phyloP scores from a whole-genome alignment of 2,329 filamentous ascomycete genomes.

The Geosmithia flava region DNA sequence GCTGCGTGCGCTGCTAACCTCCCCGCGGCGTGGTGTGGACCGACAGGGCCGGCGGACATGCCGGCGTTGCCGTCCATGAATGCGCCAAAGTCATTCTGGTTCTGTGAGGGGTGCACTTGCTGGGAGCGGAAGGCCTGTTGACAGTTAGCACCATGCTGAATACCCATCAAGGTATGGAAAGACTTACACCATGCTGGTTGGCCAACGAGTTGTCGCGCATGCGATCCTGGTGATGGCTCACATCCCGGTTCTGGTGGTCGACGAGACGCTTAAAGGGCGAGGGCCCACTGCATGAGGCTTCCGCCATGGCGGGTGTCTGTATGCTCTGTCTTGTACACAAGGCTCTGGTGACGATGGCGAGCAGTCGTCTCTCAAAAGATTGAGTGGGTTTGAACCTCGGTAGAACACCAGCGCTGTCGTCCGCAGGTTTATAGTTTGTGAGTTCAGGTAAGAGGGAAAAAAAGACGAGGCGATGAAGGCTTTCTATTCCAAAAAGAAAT shows the following conservation, averaged over 20 bases:
- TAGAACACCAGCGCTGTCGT: neutral
- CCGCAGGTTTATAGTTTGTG: neutral
- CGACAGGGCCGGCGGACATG: conserved; percentile 14
- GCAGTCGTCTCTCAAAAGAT: too few species aligned
- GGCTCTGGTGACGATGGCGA: neutral
- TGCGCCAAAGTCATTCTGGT: conserved; percentile 18
- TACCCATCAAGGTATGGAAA: neutral
- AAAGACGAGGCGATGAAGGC: neutral
- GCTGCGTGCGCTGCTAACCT: conserved; percentile 20
- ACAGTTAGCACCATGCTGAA: neutral
- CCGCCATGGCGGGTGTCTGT: conserved; percentile 18
- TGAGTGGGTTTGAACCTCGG: neutral
- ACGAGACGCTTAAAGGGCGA: conserved; percentile 29
- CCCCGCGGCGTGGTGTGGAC: conserved; percentile 19
- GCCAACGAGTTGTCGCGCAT: conserved; percentile 16
- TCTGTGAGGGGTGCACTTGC: conserved; percentile 12
- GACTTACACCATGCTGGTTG: conserved; percentile 16
- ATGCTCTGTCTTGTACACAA: neutral
- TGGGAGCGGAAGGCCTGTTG: conserved; percentile 20
- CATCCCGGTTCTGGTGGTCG: conserved; percentile 27
- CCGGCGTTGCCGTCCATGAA: conserved; percentile 18
- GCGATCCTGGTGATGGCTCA: conserved; percentile 27
- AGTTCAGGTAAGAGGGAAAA: neutral
- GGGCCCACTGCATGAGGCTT: conserved; percentile 26
- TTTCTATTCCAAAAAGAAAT: neutral